phyloP scores from a whole-genome alignment of 2,329 filamentous ascomycete species.

The Colletotrichum liriopes region DNA sequence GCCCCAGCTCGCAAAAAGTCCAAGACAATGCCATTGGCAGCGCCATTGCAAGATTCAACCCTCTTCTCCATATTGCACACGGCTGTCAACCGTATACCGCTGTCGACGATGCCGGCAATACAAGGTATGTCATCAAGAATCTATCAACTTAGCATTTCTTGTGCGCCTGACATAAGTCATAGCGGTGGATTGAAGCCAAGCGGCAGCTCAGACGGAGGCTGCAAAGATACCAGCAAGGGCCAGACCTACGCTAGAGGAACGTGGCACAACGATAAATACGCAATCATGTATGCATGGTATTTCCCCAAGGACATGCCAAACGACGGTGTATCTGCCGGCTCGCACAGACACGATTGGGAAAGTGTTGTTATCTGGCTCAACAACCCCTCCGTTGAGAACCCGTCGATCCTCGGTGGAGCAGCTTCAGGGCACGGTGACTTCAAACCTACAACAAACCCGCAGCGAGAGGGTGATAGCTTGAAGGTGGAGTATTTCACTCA shows the following conservation, averaged over 20 bases:
- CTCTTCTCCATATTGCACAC: constrained; percentile 33
- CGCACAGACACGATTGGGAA: constrained; percentile 61
- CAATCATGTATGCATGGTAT: constrained; percentile 63
- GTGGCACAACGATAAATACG: constrained; percentile 49
- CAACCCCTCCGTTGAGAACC: constrained; percentile 45
- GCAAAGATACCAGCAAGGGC: constrained; percentile 51
- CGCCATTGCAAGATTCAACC: constrained; percentile 32
- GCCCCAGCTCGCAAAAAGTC: constrained; percentile 1
- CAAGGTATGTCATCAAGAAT: neutral
- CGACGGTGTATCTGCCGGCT: constrained; percentile 47
- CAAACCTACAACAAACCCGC: constrained; percentile 45
- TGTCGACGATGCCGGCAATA: constrained; percentile 25
- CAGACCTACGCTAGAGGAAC: constrained; percentile 57
- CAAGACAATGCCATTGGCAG: constrained; percentile 15
- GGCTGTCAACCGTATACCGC: constrained; percentile 32
- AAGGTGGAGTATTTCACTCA: constrained; percentile 54
- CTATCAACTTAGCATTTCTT: neutral
- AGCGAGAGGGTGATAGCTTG: constrained; percentile 45
- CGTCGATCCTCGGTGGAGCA: constrained; percentile 54
- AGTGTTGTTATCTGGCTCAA: constrained; percentile 53
- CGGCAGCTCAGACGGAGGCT: constrained; percentile 51
- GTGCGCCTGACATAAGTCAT: neutral
- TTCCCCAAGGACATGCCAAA: constrained; percentile 62
- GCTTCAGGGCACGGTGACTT: constrained; percentile 57
- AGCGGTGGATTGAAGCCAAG: constrained; percentile 54